Evolutionary conservation across 2,329 filamentous ascomycete species (phyloP), one percentile per base, ranked within the genome.

Genomic region (Xylariaceae sp.): DNA sequence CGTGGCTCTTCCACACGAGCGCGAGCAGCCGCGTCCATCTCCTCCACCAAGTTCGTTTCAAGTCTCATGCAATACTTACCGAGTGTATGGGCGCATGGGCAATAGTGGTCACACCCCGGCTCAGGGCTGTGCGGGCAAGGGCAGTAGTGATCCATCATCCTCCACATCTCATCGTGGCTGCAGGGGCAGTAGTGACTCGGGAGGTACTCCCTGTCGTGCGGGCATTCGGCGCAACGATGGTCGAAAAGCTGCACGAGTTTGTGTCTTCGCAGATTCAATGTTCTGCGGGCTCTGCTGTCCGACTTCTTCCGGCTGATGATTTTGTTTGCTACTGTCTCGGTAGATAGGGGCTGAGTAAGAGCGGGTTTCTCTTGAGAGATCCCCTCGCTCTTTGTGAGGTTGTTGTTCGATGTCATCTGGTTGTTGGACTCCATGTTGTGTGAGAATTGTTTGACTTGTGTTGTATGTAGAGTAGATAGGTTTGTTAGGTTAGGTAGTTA

Each of bases 111-210:
- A 4, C 49, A 34, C 0, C 42, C 51, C 0, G 8, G 0, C 2
- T 52, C 37, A 5, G 53, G 2, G 6, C 7, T 9, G 8, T 63
- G 62, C 6, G 1, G 9, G 13, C 62, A 63, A 15, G 51, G 3
- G 10, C 54, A 57, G 5, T 3, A 10, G 8, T 61, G 50, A 17
- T 61, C 56, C 1, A 2, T 1, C 30, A 53, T 55, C 0, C 53
- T 30, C n/a, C 58, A 42, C 2, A 45, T 37, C 2, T 57, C 52
- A 1, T 54, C 55, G 9, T 64, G 62, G 2, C 44, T 52, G 8
- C 59, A 64, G 2, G 57, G 54, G 10, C 60, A 64, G 18, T 62
- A 62, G 11, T 64, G 62, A 5, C 59, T 57, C 6, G 57, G 10
- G 2, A 62, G 17, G 0, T 45, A 45, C 0, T 39, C 37, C n/a